A percentile compares a stretch with the other conserved stretches of the same genome.
Evolutionary conservation across 2,329 filamentous ascomycete species (phyloP).

Genomic region (Colletotrichum sp.): DNA sequence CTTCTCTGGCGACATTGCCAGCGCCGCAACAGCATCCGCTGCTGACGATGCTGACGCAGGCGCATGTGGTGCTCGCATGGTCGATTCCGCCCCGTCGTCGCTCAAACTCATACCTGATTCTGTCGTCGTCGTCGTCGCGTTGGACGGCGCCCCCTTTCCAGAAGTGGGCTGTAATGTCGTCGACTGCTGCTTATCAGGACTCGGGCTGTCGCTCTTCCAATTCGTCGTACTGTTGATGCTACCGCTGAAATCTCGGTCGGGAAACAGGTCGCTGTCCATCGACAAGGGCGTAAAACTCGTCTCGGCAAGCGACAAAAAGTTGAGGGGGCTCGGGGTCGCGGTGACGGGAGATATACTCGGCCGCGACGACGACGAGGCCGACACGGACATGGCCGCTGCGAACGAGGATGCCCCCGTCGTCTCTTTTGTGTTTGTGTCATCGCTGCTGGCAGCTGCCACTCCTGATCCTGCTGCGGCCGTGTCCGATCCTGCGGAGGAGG

Average conservation of each 20-base stretch:
- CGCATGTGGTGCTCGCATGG: neutral
- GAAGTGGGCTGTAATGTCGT: neutral
- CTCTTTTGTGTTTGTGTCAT: neutral
- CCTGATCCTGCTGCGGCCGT: neutral
- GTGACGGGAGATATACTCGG: constrained; percentile 23
- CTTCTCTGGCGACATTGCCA: neutral
- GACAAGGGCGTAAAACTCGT: constrained; percentile 35
- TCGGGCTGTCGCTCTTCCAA: neutral
- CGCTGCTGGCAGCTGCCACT: neutral
- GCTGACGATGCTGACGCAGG: neutral
- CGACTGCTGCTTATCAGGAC: neutral
- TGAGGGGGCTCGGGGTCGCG: constrained; percentile 17
- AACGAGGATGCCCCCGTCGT: constrained; percentile 1
- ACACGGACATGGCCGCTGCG: neutral
- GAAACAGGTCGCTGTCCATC: constrained; percentile 28
- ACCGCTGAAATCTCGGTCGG: neutral
- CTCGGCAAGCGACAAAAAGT: constrained; percentile 28
- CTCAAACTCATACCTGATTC: neutral
- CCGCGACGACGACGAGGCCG: constrained; percentile 6
- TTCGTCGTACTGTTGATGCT: neutral
- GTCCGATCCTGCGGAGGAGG: constrained; percentile 8
- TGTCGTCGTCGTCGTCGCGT: neutral
- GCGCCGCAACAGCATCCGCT: neutral
- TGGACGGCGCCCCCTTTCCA: neutral
- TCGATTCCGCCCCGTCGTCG: neutral